These are phyloP conservation scores for Asparagopsis taxiformis DNA, from an alignment of 31 red algal species.

Conservation along the genomic window DNA sequence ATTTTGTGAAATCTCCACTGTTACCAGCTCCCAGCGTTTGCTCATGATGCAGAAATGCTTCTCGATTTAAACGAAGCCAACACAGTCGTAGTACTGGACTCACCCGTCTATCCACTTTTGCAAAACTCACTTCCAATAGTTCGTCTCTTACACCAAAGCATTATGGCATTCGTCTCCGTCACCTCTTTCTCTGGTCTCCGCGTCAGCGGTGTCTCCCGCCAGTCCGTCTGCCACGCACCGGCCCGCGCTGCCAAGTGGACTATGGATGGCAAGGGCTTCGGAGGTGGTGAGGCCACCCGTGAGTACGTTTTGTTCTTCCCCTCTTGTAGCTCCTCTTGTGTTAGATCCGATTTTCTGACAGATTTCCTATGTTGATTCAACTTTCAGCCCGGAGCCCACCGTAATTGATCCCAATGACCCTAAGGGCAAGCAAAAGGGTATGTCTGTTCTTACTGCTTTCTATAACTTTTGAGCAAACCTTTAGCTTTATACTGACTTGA, in stretches of 20 bases:
- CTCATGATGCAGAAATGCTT: too few relatives aligned
- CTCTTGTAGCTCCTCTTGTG: background rate
- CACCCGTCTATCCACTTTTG: too few relatives aligned
- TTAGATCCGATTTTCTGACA: background rate
- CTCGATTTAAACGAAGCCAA: too few relatives aligned
- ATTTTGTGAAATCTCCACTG: too few relatives aligned
- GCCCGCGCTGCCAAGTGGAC: slow-evolving; percentile 62
- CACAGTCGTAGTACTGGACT: too few relatives aligned
- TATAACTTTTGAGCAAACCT: too few relatives aligned
- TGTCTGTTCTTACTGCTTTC: too few relatives aligned
- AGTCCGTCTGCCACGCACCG: slow-evolving; percentile 22
- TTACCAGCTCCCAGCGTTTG: too few relatives aligned
- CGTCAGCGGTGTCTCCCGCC: slow-evolving; percentile 16
- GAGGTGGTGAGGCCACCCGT: slow-evolving; percentile 73
- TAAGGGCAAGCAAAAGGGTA: slow-evolving; percentile 77
- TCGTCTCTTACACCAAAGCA: background rate
- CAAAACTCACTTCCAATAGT: background rate
- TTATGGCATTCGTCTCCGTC: slow-evolving; percentile 49
- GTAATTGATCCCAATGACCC: slow-evolving; percentile 62
- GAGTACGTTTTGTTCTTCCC: slow-evolving; percentile 46
- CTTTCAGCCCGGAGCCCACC: slow-evolving; percentile 47
- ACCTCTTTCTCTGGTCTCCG: slow-evolving; percentile 60
- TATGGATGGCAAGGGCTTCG: slow-evolving; percentile 77
- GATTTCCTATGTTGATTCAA: background rate
- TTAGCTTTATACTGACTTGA: too few relatives aligned